A percentile compares a stretch with the other conserved stretches of the same genome.
Conservation (phyloP, 2,329 filamentous ascomycete genomes). For the Talaromyces sp. region DNA sequence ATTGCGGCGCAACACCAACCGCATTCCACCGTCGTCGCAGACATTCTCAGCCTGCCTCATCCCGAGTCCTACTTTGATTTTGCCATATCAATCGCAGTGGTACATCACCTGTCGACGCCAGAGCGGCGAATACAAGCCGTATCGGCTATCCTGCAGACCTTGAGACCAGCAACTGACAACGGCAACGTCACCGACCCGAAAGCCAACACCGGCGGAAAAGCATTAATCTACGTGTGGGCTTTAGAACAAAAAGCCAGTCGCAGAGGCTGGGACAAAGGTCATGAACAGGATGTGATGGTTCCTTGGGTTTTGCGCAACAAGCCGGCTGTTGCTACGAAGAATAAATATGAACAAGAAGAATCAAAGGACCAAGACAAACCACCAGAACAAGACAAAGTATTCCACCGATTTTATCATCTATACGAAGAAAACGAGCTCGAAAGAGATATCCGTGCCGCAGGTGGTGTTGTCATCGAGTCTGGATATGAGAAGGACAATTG, state of each 20-base stretch:
- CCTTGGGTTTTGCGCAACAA: slow-evolving; percentile 74
- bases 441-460: slow-evolving; percentile 68
- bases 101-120: slow-evolving; percentile 85
- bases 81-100: slow-evolving; percentile 86
- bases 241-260: slow-evolving; percentile 85
- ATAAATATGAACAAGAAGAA: slow-evolving; percentile 20
- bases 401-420: slow-evolving; percentile 90
- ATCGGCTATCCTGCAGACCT: slow-evolving; percentile 63
- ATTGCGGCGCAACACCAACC: slow-evolving; percentile 58
- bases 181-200: background rate
- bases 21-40: slow-evolving; percentile 72
- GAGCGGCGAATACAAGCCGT: slow-evolving; percentile 71
- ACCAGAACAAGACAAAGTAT: slow-evolving; percentile 49
- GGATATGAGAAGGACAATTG: slow-evolving; percentile 98
- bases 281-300: slow-evolving; percentile 88
- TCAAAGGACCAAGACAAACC: slow-evolving; percentile 16
- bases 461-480: slow-evolving; percentile 70
- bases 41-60: slow-evolving; percentile 80
- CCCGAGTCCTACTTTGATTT: slow-evolving; percentile 68
- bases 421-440: slow-evolving; percentile 86
- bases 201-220: slow-evolving; percentile 53
- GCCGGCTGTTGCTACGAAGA: slow-evolving; percentile 23
- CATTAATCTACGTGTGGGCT: slow-evolving; percentile 90
- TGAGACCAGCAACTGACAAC: slow-evolving; percentile 40
- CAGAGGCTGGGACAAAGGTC: slow-evolving; percentile 80